Conservation (phyloP, 2,329 filamentous ascomycete genomes). For the Penicillium sp. region DNA sequence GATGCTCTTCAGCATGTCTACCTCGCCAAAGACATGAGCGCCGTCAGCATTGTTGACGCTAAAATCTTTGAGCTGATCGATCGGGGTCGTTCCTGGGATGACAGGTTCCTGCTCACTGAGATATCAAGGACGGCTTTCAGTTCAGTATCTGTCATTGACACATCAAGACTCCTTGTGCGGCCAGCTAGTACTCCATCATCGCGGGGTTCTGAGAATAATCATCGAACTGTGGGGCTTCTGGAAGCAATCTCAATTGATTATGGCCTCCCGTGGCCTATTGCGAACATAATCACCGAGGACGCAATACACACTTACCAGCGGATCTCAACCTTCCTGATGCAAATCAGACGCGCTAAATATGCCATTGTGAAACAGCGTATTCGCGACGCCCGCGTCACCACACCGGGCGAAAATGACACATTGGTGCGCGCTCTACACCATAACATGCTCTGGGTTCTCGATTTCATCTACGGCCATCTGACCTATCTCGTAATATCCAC, state of each 20-base stretch:
- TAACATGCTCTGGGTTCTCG: conserved; percentile 74
- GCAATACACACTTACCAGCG: conserved; percentile 67
- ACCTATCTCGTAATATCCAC: conserved; percentile 68
- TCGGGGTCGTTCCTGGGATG: conserved; percentile 64
- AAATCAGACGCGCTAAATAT: conserved; percentile 69
- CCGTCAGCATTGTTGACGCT: conserved; percentile 63
- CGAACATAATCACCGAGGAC: conserved; percentile 69
- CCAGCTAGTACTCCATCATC: conserved; percentile 41
- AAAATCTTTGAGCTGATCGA: conserved; percentile 76
- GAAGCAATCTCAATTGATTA: conserved; percentile 66
- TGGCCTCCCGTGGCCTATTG: conserved; percentile 62
- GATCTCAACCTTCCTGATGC: conserved; percentile 73
- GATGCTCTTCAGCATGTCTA: conserved; percentile 70
- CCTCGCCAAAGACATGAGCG: conserved; percentile 70
- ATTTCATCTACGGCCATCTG: conserved; percentile 71
- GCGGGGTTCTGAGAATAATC: conserved; percentile 44
- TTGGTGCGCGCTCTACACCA: conserved; percentile 56
- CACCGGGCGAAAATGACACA: conserved; percentile 37
- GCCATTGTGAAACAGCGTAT: conserved; percentile 57
- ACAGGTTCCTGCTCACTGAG: conserved; percentile 77
- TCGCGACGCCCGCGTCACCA: conserved; percentile 23
- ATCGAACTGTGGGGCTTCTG: conserved; percentile 62
- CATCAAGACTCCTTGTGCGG: conserved; percentile 61
- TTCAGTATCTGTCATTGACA: conserved; percentile 52
- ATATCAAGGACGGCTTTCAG: conserved; percentile 70